These are phyloP conservation scores for Neonectria faginata DNA, from an alignment of 2,329 filamentous ascomycete genomes.

Conservation along the genomic window DNA sequence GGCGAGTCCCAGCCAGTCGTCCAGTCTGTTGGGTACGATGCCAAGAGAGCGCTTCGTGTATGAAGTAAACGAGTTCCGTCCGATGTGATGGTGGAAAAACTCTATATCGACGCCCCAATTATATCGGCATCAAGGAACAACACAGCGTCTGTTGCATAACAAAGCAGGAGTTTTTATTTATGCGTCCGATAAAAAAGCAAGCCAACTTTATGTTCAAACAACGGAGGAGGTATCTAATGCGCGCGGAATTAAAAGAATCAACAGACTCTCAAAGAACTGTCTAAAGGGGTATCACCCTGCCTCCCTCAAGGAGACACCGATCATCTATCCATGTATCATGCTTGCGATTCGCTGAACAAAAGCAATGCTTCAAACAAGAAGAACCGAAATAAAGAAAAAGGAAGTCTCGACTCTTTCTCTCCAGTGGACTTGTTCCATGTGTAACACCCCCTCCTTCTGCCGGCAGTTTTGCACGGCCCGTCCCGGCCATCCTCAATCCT, in stretches of 20 bases:
- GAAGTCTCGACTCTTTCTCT: constrained; percentile 21
- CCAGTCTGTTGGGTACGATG: constrained; percentile 12
- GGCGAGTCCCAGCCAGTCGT: constrained; percentile 12
- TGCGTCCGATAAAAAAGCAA: background rate
- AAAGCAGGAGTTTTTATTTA: constrained; percentile 3
- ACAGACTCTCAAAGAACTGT: constrained; percentile 34
- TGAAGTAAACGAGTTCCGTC: constrained; percentile 2
- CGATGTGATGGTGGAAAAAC: constrained; percentile 12
- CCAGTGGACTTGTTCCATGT: constrained; percentile 11
- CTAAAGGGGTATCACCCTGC: constrained; percentile 43
- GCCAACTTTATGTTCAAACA: constrained; percentile 19
- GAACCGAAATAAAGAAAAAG: constrained; percentile 10
- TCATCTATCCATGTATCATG: constrained; percentile 33
- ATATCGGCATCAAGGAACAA: background rate
- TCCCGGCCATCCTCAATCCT: constrained; percentile 36
- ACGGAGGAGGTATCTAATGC: constrained; percentile 29
- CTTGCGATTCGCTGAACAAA: constrained; percentile 23
- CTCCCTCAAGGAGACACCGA: constrained; percentile 25
- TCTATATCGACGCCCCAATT: constrained; percentile 18
- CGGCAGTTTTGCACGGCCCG: constrained; percentile 40
- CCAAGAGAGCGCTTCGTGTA: constrained; percentile 9
- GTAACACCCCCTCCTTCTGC: constrained; percentile 19
- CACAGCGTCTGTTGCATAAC: background rate
- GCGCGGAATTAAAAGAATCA: constrained; percentile 15
- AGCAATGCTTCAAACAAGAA: constrained; percentile 27